Percentiles rank a stretch among this genome's conserved stretches.
phyloP scores from a whole-genome alignment of 441 rosid species.

The Daphne laureola region DNA sequence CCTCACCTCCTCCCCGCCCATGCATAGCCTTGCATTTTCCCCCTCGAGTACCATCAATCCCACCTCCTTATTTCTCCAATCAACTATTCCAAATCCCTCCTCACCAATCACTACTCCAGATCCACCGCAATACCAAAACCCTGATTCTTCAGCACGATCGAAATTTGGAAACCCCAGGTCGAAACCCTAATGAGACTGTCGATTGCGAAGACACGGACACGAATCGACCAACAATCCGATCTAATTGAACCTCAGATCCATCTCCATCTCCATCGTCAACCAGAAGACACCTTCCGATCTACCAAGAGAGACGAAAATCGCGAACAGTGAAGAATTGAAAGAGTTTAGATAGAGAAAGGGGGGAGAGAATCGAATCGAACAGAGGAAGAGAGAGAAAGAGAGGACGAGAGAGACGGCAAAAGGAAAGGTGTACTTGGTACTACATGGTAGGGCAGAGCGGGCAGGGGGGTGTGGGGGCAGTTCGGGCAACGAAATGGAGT shows the following conservation, averaged over 20 bases:
- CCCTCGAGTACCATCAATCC: constrained; percentile 49
- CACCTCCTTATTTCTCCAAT: constrained; percentile 1
- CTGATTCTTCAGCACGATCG: constrained; percentile 14
- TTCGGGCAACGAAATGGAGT: constrained; percentile 13
- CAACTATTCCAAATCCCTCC: not conserved
- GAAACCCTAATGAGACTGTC: constrained; percentile 21
- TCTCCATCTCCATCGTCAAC: constrained; percentile 11
- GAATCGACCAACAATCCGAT: constrained; percentile 4
- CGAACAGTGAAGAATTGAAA: too few species aligned
- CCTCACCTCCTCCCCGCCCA: constrained; percentile 45
- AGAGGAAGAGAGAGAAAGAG: constrained; percentile 4
- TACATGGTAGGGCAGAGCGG: constrained; percentile 25
- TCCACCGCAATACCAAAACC: constrained; percentile 17
- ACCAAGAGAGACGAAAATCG: constrained; percentile 8
- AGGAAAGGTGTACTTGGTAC: constrained; percentile 24
- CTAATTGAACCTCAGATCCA: constrained; percentile 14
- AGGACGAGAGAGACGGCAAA: constrained; percentile 22
- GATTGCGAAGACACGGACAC: constrained; percentile 6
- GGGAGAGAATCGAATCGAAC: not conserved
- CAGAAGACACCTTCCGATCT: constrained; percentile 16
- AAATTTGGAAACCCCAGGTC: constrained; percentile 11
- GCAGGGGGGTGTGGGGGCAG: constrained; percentile 40
- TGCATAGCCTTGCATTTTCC: constrained; percentile 73
- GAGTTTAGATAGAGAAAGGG: too few species aligned
- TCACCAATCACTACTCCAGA: constrained; percentile 10